Conservation (phyloP, 352 stramenopile species). For the Phytophthora ohioensis region DNA sequence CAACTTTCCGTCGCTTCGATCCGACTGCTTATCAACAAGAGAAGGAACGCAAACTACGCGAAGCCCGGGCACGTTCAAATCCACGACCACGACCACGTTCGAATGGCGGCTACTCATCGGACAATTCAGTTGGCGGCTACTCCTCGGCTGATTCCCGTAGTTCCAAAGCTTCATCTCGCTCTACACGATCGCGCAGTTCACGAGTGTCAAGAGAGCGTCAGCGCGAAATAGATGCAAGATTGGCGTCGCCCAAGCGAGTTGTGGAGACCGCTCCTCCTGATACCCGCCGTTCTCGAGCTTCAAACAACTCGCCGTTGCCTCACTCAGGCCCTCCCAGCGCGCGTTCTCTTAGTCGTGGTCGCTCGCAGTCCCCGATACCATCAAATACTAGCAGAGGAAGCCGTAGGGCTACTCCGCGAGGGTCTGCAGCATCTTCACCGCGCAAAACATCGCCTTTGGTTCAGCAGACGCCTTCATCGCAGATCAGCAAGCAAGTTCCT, state of each 20-base stretch:
- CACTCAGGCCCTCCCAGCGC: slow-evolving; percentile 19
- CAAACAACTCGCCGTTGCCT: slow-evolving; percentile 39
- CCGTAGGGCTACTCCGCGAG: background rate
- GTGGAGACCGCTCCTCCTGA: slow-evolving; percentile 30
- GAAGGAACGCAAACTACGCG: slow-evolving; percentile 62
- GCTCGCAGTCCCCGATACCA: slow-evolving; percentile 41
- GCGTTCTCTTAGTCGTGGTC: slow-evolving; percentile 34
- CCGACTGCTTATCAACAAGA: slow-evolving; percentile 86
- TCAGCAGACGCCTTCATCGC: background rate
- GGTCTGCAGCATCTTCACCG: slow-evolving; percentile 11
- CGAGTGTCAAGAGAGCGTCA: slow-evolving; percentile 60
- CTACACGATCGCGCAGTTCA: slow-evolving; percentile 49
- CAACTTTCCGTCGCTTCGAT: slow-evolving; percentile 75
- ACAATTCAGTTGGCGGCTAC: slow-evolving; percentile 73
- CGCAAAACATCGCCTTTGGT: slow-evolving; percentile 11
- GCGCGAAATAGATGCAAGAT: slow-evolving; percentile 56
- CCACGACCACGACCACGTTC: slow-evolving; percentile 29
- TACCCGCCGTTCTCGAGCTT: slow-evolving; percentile 16
- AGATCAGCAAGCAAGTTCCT: slow-evolving; percentile 10
- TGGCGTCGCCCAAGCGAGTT: slow-evolving; percentile 64
- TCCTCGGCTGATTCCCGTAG: slow-evolving; percentile 65
- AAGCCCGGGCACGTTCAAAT: slow-evolving; percentile 48
- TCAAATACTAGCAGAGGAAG: slow-evolving; percentile 13
- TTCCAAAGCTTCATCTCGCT: slow-evolving; percentile 59
- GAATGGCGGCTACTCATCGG: slow-evolving; percentile 64